A percentile compares a stretch with the other conserved stretches of the same genome.
Evolutionary conservation across 768 basidiomycete species (phyloP).

Genomic region (Lentinula aciculospora): DNA sequence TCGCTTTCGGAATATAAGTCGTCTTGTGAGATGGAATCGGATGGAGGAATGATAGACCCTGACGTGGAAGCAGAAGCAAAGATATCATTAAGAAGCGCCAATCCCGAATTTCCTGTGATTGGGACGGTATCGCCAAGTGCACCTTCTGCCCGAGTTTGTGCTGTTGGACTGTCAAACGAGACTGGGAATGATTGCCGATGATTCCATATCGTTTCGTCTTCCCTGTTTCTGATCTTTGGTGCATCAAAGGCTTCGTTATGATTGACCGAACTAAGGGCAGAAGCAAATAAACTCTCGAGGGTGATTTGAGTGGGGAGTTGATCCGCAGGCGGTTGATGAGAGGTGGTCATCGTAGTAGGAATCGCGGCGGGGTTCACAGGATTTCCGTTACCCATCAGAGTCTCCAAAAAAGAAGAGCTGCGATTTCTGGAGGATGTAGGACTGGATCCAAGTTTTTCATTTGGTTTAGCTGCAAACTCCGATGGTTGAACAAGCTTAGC

Average conservation of each 20-base stretch:
- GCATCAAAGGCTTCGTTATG: background rate
- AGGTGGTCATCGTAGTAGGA: background rate
- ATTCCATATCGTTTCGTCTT: background rate
- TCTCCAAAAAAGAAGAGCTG: background rate
- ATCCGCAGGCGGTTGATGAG: background rate
- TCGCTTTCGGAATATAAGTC: background rate
- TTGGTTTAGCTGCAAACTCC: background rate
- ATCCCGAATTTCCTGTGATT: background rate
- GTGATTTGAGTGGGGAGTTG: background rate
- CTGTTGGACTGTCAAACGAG: background rate
- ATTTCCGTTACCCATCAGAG: background rate
- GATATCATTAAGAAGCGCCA: conserved; percentile 3
- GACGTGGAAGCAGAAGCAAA: conserved; percentile 3
- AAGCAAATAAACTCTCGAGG: conserved; percentile 3
- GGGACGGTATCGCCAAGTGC: background rate
- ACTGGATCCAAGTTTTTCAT: background rate
- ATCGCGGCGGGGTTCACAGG: background rate
- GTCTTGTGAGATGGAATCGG: background rate
- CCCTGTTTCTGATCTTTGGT: background rate
- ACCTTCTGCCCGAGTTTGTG: background rate
- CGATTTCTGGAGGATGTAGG: background rate
- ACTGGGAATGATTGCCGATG: background rate
- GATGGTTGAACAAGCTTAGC: conserved; percentile 24
- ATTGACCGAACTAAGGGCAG: background rate
- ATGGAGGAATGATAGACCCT: background rate